phyloP scores from a whole-genome alignment of 2,329 filamentous ascomycete genomes.

The Metarhizium rileyi region DNA sequence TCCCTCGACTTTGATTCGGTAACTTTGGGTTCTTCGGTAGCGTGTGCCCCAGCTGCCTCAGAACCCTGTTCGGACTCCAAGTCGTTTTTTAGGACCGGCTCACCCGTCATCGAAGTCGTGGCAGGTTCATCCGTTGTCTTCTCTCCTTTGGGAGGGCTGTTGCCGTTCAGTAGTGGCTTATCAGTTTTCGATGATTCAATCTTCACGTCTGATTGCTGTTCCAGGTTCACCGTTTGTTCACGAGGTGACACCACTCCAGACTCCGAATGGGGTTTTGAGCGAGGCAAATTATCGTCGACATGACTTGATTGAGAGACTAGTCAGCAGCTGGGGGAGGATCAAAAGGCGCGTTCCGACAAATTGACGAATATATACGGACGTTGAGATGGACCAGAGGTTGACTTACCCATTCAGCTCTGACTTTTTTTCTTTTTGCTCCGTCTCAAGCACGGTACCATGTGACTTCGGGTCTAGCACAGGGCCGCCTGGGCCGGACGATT shows the following conservation, averaged over 20 bases:
- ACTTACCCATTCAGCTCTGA: constrained; percentile 30
- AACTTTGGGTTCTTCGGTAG: neutral
- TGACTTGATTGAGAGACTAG: neutral
- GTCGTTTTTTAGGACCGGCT: neutral
- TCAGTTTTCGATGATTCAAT: constrained; percentile 5
- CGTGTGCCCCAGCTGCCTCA: neutral
- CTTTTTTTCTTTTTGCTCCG: constrained; percentile 22
- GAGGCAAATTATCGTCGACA: constrained; percentile 3
- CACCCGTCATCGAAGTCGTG: neutral
- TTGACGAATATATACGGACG: too few species aligned
- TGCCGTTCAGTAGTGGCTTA: constrained; percentile 11
- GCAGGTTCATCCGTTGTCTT: constrained; percentile 5
- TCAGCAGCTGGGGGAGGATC: constrained; percentile 1
- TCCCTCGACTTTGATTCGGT: neutral
- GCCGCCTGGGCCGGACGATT: constrained; percentile 35
- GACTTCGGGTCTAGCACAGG: constrained; percentile 38
- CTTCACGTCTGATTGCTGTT: neutral
- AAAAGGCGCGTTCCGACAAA: constrained; percentile 1
- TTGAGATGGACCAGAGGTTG: neutral
- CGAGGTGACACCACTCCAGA: neutral
- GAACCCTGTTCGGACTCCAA: neutral
- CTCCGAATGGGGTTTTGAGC: constrained; percentile 13
- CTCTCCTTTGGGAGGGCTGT: constrained; percentile 2
- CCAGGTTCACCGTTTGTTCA: constrained; percentile 2
- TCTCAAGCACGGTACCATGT: constrained; percentile 17